These are phyloP conservation scores for Calonectria ilicicola DNA, from an alignment of 2,329 filamentous ascomycete species.

Conservation along the genomic window DNA sequence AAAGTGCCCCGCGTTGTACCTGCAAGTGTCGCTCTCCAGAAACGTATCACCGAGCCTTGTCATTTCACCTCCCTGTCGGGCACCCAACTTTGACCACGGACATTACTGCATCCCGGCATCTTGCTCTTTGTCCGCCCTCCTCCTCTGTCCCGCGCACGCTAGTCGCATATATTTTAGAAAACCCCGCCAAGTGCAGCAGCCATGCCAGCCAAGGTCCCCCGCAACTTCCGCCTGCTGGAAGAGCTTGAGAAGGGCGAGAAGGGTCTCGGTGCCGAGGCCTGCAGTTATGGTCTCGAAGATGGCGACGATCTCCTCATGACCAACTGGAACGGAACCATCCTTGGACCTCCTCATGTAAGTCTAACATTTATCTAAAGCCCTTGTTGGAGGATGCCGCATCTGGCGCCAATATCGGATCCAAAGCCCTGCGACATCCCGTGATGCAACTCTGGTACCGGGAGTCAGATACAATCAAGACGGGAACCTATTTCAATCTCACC, in stretches of 20 bases:
- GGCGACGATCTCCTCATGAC: conserved; percentile 96
- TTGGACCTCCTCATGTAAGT: conserved; percentile 93
- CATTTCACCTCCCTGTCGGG: not conserved
- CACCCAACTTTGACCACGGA: conserved; percentile 9
- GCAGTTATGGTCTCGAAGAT: conserved; percentile 95
- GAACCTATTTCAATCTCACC: not conserved
- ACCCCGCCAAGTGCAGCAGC: not conserved
- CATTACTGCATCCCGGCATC: not conserved
- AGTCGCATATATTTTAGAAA: not conserved
- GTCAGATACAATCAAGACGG: not conserved
- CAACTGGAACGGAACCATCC: conserved; percentile 98
- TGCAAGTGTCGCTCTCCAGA: not conserved
- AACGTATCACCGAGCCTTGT: conserved; percentile 11
- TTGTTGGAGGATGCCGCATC: not conserved
- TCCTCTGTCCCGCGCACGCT: not conserved
- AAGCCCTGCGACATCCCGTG: not conserved
- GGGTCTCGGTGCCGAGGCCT: conserved; percentile 94
- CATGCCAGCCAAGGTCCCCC: conserved; percentile 75
- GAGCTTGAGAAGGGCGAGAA: conserved; percentile 99
- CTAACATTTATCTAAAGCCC: not conserved
- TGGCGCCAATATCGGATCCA: not conserved
- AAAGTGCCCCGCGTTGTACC: conserved; percentile 42
- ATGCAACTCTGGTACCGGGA: not conserved
- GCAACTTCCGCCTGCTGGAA: conserved; percentile 96
- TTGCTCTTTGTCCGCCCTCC: not conserved